A percentile compares a stretch with the other conserved stretches of the same genome.
Evolutionary conservation across 352 stramenopile genomes (phyloP).

Genomic region (Pythium dissimile): DNA sequence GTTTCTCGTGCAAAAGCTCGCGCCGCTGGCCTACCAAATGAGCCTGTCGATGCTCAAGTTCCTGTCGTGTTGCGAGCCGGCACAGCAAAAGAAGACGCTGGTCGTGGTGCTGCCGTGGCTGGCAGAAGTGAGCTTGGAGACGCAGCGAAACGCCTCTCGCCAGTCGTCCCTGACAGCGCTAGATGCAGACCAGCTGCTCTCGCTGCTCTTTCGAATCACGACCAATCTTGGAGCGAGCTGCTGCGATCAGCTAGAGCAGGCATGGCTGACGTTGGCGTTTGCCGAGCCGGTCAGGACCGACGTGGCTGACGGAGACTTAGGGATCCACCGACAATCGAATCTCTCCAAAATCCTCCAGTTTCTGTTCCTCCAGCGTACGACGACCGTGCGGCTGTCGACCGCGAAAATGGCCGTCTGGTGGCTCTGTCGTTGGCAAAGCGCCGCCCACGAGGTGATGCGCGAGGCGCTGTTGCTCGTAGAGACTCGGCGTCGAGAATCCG

Average conservation of each 20-base stretch:
- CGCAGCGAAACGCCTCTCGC: background rate
- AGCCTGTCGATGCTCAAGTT: constrained; percentile 43
- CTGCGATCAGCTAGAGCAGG: constrained; percentile 54
- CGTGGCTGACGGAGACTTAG: background rate
- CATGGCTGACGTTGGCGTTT: constrained; percentile 61
- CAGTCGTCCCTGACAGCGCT: too few relatives aligned
- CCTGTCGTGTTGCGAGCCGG: constrained; percentile 28
- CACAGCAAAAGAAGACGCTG: constrained; percentile 53
- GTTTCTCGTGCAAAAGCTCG: constrained; percentile 33
- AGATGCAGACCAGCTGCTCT: constrained; percentile 29
- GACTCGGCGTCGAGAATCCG: constrained; percentile 11
- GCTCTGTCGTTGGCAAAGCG: constrained; percentile 59
- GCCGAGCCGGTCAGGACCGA: background rate
- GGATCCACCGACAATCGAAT: constrained; percentile 12
- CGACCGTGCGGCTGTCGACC: constrained; percentile 31
- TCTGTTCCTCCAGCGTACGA: constrained; percentile 49
- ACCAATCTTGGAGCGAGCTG: constrained; percentile 33
- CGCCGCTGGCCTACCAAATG: constrained; percentile 27
- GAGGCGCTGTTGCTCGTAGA: constrained; percentile 21
- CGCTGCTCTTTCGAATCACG: constrained; percentile 54
- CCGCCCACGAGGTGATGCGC: constrained; percentile 38
- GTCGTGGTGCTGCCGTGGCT: constrained; percentile 51
- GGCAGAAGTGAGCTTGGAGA: constrained; percentile 28
- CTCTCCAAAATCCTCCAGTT: constrained; percentile 31
- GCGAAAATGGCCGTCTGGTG: constrained; percentile 60